Percentiles rank a stretch among this genome's conserved stretches.
These are phyloP conservation scores for Adansonia digitata DNA, from an alignment of 345 rosid species.

Conservation along the genomic window DNA sequence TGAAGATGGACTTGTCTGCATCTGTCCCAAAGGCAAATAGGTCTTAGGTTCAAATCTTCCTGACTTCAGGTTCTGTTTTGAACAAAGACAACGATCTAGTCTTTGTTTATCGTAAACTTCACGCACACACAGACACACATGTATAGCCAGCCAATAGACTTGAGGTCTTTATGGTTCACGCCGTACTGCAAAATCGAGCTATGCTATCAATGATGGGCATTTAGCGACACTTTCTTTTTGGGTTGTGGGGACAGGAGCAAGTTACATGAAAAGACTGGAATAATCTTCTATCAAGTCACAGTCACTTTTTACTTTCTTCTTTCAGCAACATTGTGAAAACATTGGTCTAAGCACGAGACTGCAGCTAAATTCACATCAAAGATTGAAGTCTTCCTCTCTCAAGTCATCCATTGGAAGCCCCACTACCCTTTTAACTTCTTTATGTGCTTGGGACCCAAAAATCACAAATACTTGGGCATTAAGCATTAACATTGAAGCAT, in stretches of 20 bases:
- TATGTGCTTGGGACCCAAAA: not conserved
- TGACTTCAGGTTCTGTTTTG: not conserved
- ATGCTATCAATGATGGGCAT: too few relatives aligned
- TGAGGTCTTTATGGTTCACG: not conserved
- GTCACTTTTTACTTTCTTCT: slow-evolving; percentile 16
- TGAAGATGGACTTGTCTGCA: not conserved
- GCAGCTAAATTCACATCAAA: not conserved
- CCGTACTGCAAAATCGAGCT: not conserved
- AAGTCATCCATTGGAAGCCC: not conserved
- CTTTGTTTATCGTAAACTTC: too few relatives aligned
- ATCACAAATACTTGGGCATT: not conserved
- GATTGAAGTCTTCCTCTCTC: not conserved
- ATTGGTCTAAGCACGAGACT: slow-evolving; percentile 11
- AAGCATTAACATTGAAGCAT: slow-evolving; percentile 28
- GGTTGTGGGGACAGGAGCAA: too few relatives aligned
- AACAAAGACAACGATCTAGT: not conserved
- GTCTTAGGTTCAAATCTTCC: not conserved
- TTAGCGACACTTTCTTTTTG: too few relatives aligned
- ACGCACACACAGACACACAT: too few relatives aligned
- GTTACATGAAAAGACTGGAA: not conserved
- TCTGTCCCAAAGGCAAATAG: not conserved
- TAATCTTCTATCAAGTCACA: not conserved
- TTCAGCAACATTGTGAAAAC: slow-evolving; percentile 1
- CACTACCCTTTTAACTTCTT: not conserved
- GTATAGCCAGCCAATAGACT: not conserved